phyloP scores from a whole-genome alignment of 2,329 filamentous ascomycete genomes.

The Talaromyces sp. region DNA sequence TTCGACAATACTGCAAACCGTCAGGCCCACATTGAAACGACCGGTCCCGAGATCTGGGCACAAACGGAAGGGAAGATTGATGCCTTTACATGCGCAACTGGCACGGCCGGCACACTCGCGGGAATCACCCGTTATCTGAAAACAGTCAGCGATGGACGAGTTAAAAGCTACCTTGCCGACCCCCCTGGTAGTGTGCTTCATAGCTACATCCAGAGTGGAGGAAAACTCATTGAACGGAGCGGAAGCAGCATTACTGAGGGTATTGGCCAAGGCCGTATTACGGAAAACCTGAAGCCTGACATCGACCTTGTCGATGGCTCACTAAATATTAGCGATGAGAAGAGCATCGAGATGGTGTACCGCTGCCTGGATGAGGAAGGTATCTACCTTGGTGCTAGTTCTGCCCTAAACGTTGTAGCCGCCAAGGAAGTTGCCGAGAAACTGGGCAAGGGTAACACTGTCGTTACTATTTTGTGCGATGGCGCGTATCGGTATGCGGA shows the following conservation, averaged over 20 bases:
- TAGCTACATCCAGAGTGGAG: constrained; percentile 82
- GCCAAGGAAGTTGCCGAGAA: constrained; percentile 91
- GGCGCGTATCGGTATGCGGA: constrained; percentile 98
- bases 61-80: constrained; percentile 84
- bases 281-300: constrained; percentile 88
- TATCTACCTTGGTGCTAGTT: constrained; percentile 89
- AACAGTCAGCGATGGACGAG: constrained; percentile 68
- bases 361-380: constrained; percentile 93
- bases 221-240: constrained; percentile 72
- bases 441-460: constrained; percentile 79
- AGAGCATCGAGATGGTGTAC: constrained; percentile 97
- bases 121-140: constrained; percentile 87
- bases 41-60: constrained; percentile 93
- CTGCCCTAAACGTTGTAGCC: constrained; percentile 88
- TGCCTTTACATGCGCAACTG: constrained; percentile 92
- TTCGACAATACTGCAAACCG: constrained; percentile 97
- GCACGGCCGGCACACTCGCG: constrained; percentile 86
- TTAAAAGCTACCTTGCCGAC: constrained; percentile 87
- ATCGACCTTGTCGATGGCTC: constrained; percentile 80
- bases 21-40: constrained; percentile 92
- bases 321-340: constrained; percentile 80
- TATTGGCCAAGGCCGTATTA: constrained; percentile 92
- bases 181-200: constrained; percentile 91
- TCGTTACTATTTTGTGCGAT: constrained; percentile 92
- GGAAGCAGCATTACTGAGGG: constrained; percentile 95